Evolutionary conservation across 2,329 filamentous ascomycete species (phyloP).

Genomic region (Paramyrothecium roridum): DNA sequence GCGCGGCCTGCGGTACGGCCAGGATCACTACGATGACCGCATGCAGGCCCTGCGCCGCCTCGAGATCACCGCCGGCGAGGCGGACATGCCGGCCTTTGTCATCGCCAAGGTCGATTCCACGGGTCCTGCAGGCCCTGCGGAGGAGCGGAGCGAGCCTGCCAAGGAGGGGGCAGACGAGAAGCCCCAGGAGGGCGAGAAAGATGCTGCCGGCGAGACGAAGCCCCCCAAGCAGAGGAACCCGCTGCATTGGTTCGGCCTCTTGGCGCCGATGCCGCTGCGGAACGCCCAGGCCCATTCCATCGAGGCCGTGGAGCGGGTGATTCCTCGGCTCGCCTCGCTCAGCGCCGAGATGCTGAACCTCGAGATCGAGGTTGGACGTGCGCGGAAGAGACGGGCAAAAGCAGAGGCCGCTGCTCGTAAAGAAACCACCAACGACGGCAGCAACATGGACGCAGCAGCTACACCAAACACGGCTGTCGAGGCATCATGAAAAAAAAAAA

Average conservation of each 20-base stretch:
- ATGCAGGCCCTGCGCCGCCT: conserved; percentile 61
- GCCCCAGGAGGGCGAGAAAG: conserved; percentile 4
- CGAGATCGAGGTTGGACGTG: conserved; percentile 66
- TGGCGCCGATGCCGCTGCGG: conserved; percentile 49
- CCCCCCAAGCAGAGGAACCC: conserved; percentile 35
- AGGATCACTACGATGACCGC: conserved; percentile 69
- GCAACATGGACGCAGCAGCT: not conserved
- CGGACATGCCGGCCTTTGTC: conserved; percentile 13
- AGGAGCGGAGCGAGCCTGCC: conserved; percentile 1
- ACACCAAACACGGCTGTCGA: conserved; percentile 4
- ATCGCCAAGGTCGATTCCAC: conserved; percentile 5
- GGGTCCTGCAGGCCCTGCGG: not conserved
- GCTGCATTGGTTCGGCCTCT: conserved; percentile 53
- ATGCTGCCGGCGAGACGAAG: conserved; percentile 9
- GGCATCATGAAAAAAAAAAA: conserved; percentile 9
- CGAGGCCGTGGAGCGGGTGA: conserved; percentile 50
- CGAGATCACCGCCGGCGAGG: conserved; percentile 10
- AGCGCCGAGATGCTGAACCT: conserved; percentile 58
- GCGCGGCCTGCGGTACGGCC: conserved; percentile 61
- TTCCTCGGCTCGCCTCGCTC: conserved; percentile 57
- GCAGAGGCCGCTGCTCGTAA: conserved; percentile 27
- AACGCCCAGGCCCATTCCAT: conserved; percentile 59
- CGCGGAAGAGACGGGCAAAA: conserved; percentile 52
- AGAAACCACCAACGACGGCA: conserved; percentile 8
- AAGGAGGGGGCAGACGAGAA: conserved; percentile 1